Evolutionary conservation across 441 rosid species (phyloP), one percentile per base, ranked within the genome.

Genomic region (Erodium moschatum): DNA sequence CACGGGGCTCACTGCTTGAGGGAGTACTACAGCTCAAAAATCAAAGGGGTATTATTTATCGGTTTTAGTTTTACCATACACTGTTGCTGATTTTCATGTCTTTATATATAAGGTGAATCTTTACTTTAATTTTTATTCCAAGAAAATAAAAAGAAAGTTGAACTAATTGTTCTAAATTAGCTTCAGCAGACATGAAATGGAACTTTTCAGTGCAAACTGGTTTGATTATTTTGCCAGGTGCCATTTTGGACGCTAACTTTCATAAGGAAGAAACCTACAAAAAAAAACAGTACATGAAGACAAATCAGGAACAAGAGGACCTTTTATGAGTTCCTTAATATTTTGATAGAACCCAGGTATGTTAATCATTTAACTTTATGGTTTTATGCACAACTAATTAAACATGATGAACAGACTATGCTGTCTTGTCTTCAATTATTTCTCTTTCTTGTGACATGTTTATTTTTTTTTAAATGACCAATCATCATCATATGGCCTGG

Each of bases 401-500:
- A 46, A 46, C 5, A 46, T 46, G 52, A 46, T 46, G 52, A 4
- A 2, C 50, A 44, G 50, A 44, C 10, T 38, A 5, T n/a, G 18
- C n/a, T n/a, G 60, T 52, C 60, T 15, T 52, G 20, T 52, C 6
- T 52, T 52, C 60, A 4, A 52, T n/a, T 52, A 15, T 5, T 15
- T 52, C 6, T 52, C 20, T 52, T 52, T 16, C 20, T 52, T n/a
- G 60, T 52, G 19, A 15, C 19, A n/a, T n/a, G 2, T 15, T 5
- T 6, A 19, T 52, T 8, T 52, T 52, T 52, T 52, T 52, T 15
- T 5, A 52, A 15, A 52, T 15, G 60, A 52, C 7, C 18, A 4
- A 52, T 52, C 60, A n/a, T 52, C 60, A 52, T 15, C 60, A 52
- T 52, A 52, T 50, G 6, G 20, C 60, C 60, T 3, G 60, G 60